Conservation (phyloP, 129 eudicot genomes). For the Cynara cardunculus region DNA sequence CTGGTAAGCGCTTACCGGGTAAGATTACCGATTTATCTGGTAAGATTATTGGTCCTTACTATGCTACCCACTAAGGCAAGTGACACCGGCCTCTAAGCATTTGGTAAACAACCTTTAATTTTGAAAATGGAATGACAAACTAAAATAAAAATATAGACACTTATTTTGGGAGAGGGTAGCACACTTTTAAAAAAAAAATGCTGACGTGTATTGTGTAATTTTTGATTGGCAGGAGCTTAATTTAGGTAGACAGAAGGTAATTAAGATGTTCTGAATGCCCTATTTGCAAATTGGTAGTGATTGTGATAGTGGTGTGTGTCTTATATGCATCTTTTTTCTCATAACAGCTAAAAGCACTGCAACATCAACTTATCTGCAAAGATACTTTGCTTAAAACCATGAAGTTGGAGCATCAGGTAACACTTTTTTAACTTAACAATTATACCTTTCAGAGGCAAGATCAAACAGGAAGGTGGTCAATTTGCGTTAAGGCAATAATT, state of each 20-base stretch:
- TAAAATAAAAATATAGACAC: neutral
- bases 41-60: too few species aligned
- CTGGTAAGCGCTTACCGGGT: too few species aligned
- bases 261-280: neutral
- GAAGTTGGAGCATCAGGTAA: constrained; percentile 46
- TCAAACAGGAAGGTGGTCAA: too few species aligned
- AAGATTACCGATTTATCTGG: too few species aligned
- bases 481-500: too few species aligned
- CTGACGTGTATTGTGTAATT: neutral
- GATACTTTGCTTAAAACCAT: constrained; percentile 65
- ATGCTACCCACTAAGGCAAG: too few species aligned
- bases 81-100: too few species aligned
- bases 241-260: constrained; percentile 66
- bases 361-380: constrained; percentile 67
- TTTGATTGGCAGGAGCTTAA: constrained; percentile 62
- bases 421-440: neutral
- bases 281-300: neutral
- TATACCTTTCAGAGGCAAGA: neutral
- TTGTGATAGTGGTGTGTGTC: neutral
- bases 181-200: neutral
- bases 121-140: too few species aligned
- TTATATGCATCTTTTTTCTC: neutral
- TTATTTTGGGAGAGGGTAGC: neutral
- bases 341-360: constrained; percentile 57
- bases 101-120: too few species aligned